Conservation (phyloP, 2,329 filamentous ascomycete species). For the Talaromyces albobiverticillius region DNA sequence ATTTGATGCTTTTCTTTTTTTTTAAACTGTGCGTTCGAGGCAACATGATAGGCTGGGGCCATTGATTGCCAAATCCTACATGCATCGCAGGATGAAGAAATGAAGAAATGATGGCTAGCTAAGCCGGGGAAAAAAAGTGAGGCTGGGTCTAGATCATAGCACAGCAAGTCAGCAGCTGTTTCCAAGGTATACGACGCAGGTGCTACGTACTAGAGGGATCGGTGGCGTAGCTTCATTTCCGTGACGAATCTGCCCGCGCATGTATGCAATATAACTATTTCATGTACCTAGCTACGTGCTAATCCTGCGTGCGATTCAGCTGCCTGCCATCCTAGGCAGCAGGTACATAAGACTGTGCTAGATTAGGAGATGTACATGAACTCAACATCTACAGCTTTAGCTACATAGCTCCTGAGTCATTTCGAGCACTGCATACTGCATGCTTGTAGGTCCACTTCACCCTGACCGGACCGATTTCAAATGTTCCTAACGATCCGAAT, state of each 20-base stretch:
- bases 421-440: background rate
- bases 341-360: background rate
- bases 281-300: background rate
- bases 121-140: background rate
- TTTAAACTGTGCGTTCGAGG: no score
- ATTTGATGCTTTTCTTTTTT: no score
- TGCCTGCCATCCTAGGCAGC: background rate
- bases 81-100: no score
- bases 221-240: constrained; percentile 9
- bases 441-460: background rate
- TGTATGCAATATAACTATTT: background rate
- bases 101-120: no score
- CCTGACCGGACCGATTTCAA: background rate
- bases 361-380: background rate
- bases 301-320: background rate
- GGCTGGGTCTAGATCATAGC: background rate
- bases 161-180: background rate
- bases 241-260: constrained; percentile 10
- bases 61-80: no score
- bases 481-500: background rate
- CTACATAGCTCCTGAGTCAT: no score
- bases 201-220: background rate
- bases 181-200: background rate
- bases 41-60: no score
- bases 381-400: no score